Evolutionary conservation across 345 rosid species (phyloP).

Genomic region (Brassica rapa): DNA sequence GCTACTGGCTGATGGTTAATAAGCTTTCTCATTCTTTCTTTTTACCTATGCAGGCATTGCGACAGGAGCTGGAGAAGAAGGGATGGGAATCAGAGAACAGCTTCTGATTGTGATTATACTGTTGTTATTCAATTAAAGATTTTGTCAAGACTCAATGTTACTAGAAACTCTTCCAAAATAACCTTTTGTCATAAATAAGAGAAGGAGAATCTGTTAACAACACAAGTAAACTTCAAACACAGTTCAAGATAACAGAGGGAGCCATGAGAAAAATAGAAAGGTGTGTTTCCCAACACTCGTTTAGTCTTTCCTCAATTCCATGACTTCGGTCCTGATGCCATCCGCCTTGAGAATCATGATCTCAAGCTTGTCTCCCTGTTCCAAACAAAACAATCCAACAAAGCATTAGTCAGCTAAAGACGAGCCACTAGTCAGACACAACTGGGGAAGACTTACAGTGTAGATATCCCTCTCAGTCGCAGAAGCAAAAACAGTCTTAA

Average conservation of each 20-base stretch:
- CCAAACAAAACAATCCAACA: conserved; percentile 11
- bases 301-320: conserved; percentile 87
- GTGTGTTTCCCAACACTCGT: conserved; percentile 1
- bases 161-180: not conserved
- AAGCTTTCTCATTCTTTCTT: not conserved
- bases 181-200: not conserved
- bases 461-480: conserved; percentile 98
- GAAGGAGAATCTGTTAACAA: not conserved
- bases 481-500: conserved; percentile 87
- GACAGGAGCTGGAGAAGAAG: conserved; percentile 56
- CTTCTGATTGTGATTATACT: conserved; percentile 43
- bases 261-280: not conserved
- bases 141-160: not conserved
- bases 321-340: conserved; percentile 67
- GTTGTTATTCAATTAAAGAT: not conserved
- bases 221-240: conserved; percentile 18
- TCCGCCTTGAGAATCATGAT: conserved; percentile 70
- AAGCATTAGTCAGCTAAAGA: conserved; percentile 8
- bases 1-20: not conserved
- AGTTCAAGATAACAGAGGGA: conserved; percentile 23
- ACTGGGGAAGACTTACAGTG: conserved; percentile 65
- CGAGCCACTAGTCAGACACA: not conserved
- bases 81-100: conserved; percentile 72
- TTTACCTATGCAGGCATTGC: conserved; percentile 55
- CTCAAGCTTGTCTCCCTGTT: conserved; percentile 86